A percentile compares a stretch with the other conserved stretches of the same genome.
Conservation (phyloP, 306 rosid species). For the Begonia peltatifolia region DNA sequence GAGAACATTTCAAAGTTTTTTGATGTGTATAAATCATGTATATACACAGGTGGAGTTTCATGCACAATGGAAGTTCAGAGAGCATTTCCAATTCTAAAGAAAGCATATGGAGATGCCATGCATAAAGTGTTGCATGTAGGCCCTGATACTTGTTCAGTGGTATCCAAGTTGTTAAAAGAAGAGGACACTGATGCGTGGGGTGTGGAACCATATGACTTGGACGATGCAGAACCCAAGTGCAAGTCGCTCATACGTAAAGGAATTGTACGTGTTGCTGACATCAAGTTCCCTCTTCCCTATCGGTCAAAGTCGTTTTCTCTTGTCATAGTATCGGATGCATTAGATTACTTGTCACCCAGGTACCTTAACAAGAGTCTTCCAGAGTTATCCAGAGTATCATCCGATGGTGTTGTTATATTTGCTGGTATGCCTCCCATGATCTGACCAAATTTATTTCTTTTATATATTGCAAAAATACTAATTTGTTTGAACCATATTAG, state of each 20-base stretch:
- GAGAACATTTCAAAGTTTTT: too few species aligned
- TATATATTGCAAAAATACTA: too few species aligned
- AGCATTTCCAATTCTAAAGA: conserved; percentile 54
- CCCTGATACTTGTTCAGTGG: conserved; percentile 80
- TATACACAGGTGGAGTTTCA: conserved; percentile 39
- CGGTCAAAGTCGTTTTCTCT: conserved; percentile 70
- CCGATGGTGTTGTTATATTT: conserved; percentile 58
- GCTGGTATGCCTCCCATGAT: conserved; percentile 26
- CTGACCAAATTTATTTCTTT: too few species aligned
- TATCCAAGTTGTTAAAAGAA: conserved; percentile 48
- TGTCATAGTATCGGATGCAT: conserved; percentile 67
- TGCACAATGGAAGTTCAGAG: conserved; percentile 63
- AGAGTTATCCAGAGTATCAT: conserved; percentile 65
- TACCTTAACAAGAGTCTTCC: conserved; percentile 80
- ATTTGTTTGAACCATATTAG: too few species aligned
- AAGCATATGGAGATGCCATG: conserved; percentile 65
- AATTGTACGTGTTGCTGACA: conserved; percentile 65
- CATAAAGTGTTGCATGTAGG: conserved; percentile 73
- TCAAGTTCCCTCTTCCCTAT: conserved; percentile 80
- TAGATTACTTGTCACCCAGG: conserved; percentile 87
- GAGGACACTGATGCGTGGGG: conserved; percentile 89
- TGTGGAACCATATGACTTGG: conserved; percentile 81
- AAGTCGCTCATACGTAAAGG: conserved; percentile 64
- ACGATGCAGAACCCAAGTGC: conserved; percentile 59
- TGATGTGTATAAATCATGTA: too few species aligned